These are phyloP conservation scores for Vanrija pseudolonga DNA, from an alignment of 1,284 basidiomycete species.

Conservation along the genomic window DNA sequence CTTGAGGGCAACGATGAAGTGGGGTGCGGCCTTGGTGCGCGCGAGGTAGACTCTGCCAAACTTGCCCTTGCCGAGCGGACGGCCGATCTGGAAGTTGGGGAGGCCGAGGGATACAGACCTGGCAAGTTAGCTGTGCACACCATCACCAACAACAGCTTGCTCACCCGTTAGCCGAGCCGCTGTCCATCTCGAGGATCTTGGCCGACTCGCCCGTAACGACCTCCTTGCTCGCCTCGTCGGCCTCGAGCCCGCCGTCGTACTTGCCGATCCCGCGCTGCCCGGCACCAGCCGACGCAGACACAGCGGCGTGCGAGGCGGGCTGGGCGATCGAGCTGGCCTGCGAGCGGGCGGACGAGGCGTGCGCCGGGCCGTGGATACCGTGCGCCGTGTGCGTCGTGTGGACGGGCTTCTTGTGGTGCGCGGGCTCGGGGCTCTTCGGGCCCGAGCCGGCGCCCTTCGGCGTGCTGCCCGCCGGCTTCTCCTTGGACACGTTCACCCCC, in stretches of 20 bases:
- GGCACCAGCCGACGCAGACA: not conserved
- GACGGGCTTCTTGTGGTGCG: not conserved
- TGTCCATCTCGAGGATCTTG: constrained; percentile 70
- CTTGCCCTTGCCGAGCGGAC: constrained; percentile 95
- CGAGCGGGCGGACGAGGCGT: constrained; percentile 29
- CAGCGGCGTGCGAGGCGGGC: not conserved
- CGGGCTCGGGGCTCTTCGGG: too few relatives aligned
- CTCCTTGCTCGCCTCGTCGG: constrained; percentile 58
- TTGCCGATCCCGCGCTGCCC: constrained; percentile 61
- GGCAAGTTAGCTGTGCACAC: constrained; percentile 2
- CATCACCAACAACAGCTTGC: constrained; percentile 20
- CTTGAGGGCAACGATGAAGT: constrained; percentile 95
- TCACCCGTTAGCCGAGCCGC: constrained; percentile 59
- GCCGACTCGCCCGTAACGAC: constrained; percentile 68
- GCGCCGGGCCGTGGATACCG: constrained; percentile 46
- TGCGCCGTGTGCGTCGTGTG: constrained; percentile 40
- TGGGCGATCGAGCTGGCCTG: constrained; percentile 15
- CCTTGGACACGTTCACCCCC: constrained; percentile 33
- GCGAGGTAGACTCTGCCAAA: constrained; percentile 99
- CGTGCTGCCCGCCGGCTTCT: not conserved
- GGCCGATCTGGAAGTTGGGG: constrained; percentile 86
- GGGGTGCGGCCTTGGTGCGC: constrained; percentile 78
- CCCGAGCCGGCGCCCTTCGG: too few relatives aligned
- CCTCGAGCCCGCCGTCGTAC: constrained; percentile 82
- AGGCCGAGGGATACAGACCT: constrained; percentile 58